These are phyloP conservation scores for Hexamita inflata DNA, from an alignment of 208 protist species.

Conservation along the genomic window DNA sequence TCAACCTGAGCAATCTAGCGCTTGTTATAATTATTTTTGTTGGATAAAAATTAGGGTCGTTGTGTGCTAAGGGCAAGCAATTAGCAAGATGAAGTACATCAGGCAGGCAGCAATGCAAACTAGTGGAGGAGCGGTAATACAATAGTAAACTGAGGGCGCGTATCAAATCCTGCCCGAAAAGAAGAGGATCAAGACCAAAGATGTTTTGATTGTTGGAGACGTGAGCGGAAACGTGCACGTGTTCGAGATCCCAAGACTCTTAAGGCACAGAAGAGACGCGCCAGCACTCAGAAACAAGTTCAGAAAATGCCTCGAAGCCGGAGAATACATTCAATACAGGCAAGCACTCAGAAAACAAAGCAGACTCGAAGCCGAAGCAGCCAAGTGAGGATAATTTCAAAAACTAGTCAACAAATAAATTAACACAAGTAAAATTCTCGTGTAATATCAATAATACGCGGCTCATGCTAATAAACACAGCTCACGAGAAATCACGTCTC, in stretches of 20 bases:
- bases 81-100: slow-evolving; percentile 6
- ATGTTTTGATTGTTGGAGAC: slow-evolving; percentile 8
- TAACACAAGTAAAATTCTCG: too few relatives aligned
- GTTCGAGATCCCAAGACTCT: slow-evolving; percentile 8
- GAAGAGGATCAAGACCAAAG: not conserved
- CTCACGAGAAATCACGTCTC: too few relatives aligned
- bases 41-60: too few relatives aligned
- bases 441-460: too few relatives aligned
- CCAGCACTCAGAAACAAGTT: slow-evolving; percentile 4
- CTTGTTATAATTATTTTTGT: too few relatives aligned
- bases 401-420: too few relatives aligned
- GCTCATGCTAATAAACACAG: too few relatives aligned
- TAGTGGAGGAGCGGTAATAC: not conserved
- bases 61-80: too few relatives aligned
- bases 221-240: slow-evolving; percentile 5
- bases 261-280: not conserved
- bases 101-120: not conserved
- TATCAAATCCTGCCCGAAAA: not conserved
- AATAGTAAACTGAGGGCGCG: not conserved
- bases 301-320: not conserved
- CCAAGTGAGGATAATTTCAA: too few relatives aligned
- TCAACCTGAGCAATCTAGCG: too few relatives aligned
- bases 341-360: not conserved
- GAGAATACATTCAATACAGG: not conserved
- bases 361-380: too few relatives aligned